Base-by-base conservation (phyloP, 176 grass and related monocot genomes). In the Musa beccarii region DNA sequence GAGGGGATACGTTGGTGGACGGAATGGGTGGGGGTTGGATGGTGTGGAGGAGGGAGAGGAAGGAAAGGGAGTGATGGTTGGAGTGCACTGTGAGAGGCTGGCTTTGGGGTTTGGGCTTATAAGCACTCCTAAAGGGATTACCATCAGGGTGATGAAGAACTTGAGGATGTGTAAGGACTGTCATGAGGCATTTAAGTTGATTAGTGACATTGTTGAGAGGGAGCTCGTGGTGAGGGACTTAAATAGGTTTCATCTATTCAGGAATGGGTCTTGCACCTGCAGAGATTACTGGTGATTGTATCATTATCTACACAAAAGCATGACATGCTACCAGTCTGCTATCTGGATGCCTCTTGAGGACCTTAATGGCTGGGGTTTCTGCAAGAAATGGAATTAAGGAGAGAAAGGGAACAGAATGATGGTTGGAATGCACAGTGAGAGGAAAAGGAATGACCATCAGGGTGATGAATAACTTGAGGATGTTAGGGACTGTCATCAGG, bases 381-480 rank as follows among this genome's bases (percentile, higher is more conserved):
- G 34, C 3, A 43, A 43, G 34, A 43, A 43, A 43, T 6, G 34
- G 34, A 43, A 43, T 43, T 43, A 43, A 43, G 66, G 56, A 23
- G 85, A 84, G 14, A 79, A 80, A 63, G 81, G 83, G 49, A 77
- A 72, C 72, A 72, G 75, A 54, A 66, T 87, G 21, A 84, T 93
- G 80, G 75, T 93, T 64, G 85, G 90, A 64, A 76, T 90, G 63
- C 92, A 95, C 54, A 88, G 88, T 78, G 88, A 95, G 76, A 79
- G 77, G 51, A 51, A 80, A 83, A 73, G 81, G 83, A 69, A 82
- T 88, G 76, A 82, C 73, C 49, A 90, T 90, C 52, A 84, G 85
- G 77, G 86, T 95, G 53, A 90, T 91, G 92, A 95, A 95, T 76
- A 95, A 95, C 85, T 59, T 90, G 81, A 95, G 92, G 80, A 90